Percentiles rank a stretch among this genome's conserved stretches.
Evolutionary conservation across 768 basidiomycete genomes (phyloP).

Genomic region (Rhodotorula taiwanensis): DNA sequence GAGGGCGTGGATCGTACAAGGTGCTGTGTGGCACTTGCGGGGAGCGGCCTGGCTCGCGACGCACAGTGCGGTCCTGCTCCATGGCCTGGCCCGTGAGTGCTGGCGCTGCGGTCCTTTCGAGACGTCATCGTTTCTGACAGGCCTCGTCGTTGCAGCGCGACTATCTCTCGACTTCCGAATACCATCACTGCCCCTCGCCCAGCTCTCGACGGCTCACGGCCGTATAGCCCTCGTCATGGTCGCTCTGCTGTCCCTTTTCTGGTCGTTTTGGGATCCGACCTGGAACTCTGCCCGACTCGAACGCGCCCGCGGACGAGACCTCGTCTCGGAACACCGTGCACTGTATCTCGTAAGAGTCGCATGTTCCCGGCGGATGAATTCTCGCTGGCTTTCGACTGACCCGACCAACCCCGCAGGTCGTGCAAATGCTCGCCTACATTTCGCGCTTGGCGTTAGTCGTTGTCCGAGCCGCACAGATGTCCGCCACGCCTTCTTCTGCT

Average conservation of each 20-base stretch:
- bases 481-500: accelerated
- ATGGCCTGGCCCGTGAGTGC: too few relatives aligned
- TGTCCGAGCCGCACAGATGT: background rate
- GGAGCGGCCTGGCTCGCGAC: slow-evolving; percentile 4
- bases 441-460: background rate
- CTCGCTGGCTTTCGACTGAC: background rate
- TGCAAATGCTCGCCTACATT: background rate
- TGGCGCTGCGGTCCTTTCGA: too few relatives aligned
- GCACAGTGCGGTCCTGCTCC: background rate
- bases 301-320: background rate
- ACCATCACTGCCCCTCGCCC: too few relatives aligned
- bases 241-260: slow-evolving; percentile 1
- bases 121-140: too few relatives aligned
- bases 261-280: slow-evolving; percentile 31
- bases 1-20: slow-evolving; percentile 6
- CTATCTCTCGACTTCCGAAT: too few relatives aligned
- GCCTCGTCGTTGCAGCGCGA: too few relatives aligned
- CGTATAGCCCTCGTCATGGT: background rate
- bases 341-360: slow-evolving; percentile 2
- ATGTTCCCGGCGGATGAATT: too few relatives aligned
- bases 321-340: background rate
- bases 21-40: slow-evolving; percentile 9
- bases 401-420: background rate
- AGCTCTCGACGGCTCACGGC: too few relatives aligned
- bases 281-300: slow-evolving; percentile 10